Conservation (phyloP, 2,329 filamentous ascomycete genomes). For the Paecilomyces sp. region DNA sequence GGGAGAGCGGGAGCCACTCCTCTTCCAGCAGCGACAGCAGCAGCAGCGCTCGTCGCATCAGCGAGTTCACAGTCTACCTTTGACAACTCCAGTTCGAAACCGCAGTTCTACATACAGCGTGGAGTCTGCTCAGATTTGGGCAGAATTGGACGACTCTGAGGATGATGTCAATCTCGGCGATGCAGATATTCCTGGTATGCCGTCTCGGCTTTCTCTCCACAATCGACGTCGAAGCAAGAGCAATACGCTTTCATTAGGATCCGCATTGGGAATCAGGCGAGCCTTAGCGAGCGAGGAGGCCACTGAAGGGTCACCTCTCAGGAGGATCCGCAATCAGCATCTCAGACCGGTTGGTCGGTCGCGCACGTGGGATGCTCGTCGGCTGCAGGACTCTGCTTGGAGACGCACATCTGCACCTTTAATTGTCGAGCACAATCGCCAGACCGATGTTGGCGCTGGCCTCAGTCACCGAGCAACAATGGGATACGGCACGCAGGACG, state of each 20-base stretch:
- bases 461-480: neutral
- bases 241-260: neutral
- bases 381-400: neutral
- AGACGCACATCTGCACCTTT: neutral
- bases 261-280: neutral
- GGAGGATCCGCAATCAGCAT: neutral
- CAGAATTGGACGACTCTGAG: constrained; percentile 71
- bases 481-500: neutral
- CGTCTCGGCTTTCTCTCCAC: neutral
- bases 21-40: constrained; percentile 19
- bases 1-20: constrained; percentile 33
- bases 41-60: constrained; percentile 19
- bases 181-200: neutral
- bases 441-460: neutral
- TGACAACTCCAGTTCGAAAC: constrained; percentile 24
- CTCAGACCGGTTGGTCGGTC: neutral
- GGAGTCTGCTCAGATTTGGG: constrained; percentile 78
- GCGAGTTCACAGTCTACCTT: constrained; percentile 27
- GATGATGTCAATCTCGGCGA: constrained; percentile 24
- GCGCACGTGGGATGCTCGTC: neutral
- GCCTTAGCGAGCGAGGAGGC: neutral
- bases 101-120: constrained; percentile 49
- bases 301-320: neutral
- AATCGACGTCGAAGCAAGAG: constrained; percentile 1
- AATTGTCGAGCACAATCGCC: neutral